Conservation (phyloP, 257 asterid species). For the Capsicum chinense region DNA sequence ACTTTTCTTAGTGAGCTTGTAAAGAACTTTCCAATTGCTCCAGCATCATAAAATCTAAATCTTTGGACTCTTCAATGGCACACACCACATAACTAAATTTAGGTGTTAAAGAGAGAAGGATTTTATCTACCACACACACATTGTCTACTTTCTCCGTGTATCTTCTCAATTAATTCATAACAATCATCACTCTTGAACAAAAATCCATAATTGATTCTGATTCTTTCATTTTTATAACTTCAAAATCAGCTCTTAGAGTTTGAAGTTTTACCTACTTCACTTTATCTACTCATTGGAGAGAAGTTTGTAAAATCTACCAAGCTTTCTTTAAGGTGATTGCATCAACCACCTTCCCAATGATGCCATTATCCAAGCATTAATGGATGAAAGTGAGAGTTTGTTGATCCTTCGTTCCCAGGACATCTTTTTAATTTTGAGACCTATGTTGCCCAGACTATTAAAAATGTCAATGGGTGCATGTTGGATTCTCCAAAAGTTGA, state of each 20-base stretch:
- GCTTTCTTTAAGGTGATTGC: background rate
- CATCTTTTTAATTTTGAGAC: background rate
- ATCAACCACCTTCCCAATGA: background rate
- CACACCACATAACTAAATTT: background rate
- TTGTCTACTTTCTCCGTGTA: background rate
- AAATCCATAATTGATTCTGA: background rate
- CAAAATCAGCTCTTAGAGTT: background rate
- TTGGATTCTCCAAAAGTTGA: no score
- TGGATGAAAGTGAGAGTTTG: background rate
- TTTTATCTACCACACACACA: background rate
- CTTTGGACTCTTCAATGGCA: background rate
- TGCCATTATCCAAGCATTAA: background rate
- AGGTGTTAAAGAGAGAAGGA: background rate
- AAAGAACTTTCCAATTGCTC: background rate
- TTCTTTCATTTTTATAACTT: background rate
- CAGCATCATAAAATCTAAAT: background rate
- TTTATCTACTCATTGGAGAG: background rate
- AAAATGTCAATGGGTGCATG: no score
- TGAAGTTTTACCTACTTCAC: background rate
- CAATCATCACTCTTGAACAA: background rate
- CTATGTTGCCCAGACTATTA: no score
- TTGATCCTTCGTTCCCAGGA: background rate
- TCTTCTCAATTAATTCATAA: conserved; percentile 1
- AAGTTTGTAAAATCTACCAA: background rate
- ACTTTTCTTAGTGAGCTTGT: background rate